Percentiles rank a stretch among this genome's conserved stretches.
phyloP scores from a whole-genome alignment of 1,284 basidiomycete species.

The Cutaneotrichosporon sp. region DNA sequence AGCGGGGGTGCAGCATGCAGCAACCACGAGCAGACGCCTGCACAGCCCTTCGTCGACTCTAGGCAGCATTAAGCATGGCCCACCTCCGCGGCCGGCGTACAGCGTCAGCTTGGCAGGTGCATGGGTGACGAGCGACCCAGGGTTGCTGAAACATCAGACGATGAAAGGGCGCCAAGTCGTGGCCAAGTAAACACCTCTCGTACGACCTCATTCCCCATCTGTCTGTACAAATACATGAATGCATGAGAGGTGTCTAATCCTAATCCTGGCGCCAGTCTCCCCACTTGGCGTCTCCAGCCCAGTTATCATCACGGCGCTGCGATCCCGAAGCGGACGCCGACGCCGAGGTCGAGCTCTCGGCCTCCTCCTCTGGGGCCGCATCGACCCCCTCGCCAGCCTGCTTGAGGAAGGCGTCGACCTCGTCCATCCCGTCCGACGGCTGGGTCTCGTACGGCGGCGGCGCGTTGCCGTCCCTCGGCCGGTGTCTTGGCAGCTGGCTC shows the following conservation, averaged over 20 bases:
- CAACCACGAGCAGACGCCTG: no score
- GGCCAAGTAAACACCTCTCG: background rate
- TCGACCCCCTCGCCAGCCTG: constrained; percentile 1
- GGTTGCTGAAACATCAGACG: no score
- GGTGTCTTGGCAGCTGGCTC: constrained; percentile 29
- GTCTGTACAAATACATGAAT: constrained; percentile 3
- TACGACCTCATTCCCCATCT: background rate
- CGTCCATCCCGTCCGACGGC: constrained; percentile 22
- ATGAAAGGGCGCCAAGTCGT: no score
- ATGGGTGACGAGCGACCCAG: no score
- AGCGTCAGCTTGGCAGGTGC: no score
- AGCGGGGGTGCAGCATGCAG: no score
- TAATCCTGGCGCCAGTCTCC: constrained; percentile 3
- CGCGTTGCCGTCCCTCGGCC: constrained; percentile 15
- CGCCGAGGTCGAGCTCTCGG: background rate
- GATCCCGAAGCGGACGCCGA: background rate
- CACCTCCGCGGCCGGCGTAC: no score
- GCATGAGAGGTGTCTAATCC: background rate
- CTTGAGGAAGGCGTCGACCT: constrained; percentile 35
- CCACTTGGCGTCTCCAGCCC: background rate
- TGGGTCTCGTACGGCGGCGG: constrained; percentile 2
- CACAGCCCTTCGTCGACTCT: no score
- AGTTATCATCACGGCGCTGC: background rate
- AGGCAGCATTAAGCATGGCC: no score
- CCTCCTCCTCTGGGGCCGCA: background rate